These are phyloP conservation scores for Argentina anserina DNA, from an alignment of 306 rosid species.

Conservation along the genomic window DNA sequence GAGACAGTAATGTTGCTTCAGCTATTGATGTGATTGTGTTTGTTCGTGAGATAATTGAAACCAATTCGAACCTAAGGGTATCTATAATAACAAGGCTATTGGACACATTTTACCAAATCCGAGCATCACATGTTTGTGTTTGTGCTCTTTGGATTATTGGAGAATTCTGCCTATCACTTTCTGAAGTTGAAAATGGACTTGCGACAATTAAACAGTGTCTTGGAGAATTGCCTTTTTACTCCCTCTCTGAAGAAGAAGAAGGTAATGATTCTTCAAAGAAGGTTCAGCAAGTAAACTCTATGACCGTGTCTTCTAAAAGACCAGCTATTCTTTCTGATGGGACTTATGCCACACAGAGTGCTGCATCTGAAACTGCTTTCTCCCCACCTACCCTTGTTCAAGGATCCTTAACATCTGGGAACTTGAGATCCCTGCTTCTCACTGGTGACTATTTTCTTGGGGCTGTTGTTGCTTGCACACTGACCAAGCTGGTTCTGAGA, in stretches of 20 bases:
- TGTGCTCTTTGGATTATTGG: constrained; percentile 84
- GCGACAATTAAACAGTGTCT: constrained; percentile 66
- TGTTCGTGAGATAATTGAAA: constrained; percentile 71
- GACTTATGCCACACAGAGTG: constrained; percentile 77
- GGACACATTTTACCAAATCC: constrained; percentile 77
- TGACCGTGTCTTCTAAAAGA: constrained; percentile 55
- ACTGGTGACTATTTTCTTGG: constrained; percentile 72
- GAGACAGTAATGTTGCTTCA: constrained; percentile 68
- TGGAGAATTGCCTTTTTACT: constrained; percentile 70
- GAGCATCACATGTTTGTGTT: constrained; percentile 67
- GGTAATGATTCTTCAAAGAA: constrained; percentile 41
- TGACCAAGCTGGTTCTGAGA: constrained; percentile 62
- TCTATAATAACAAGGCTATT: constrained; percentile 71
- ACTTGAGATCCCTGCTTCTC: constrained; percentile 68
- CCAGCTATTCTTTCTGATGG: constrained; percentile 71
- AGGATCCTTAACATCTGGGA: constrained; percentile 62
- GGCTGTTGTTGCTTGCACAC: constrained; percentile 60
- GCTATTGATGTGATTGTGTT: constrained; percentile 72
- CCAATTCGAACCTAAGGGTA: constrained; percentile 59
- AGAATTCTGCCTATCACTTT: constrained; percentile 68
- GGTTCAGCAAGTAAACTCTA: constrained; percentile 39
- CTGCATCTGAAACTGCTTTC: constrained; percentile 58
- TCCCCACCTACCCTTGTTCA: constrained; percentile 61
- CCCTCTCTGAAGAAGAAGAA: constrained; percentile 51
- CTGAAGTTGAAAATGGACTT: constrained; percentile 72